phyloP scores from a whole-genome alignment of 2,329 filamentous ascomycete genomes.

The Claviceps pazoutovae region DNA sequence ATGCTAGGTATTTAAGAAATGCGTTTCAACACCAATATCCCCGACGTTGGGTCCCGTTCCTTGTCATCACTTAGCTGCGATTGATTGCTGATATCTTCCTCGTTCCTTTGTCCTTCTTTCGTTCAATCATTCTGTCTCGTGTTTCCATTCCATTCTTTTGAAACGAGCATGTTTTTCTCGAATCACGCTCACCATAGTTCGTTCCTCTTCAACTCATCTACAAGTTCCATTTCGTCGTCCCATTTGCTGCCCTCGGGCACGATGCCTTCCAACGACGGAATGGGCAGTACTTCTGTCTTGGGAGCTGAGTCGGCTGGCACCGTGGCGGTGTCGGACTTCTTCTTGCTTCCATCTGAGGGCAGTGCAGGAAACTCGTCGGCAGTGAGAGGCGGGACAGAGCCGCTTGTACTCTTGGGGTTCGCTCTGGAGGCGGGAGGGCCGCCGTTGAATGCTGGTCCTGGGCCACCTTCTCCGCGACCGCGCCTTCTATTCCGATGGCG shows the following conservation, averaged over 20 bases:
- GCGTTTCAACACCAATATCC: neutral
- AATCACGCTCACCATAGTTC: neutral
- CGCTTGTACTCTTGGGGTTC: conserved; percentile 5
- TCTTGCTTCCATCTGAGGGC: conserved; percentile 15
- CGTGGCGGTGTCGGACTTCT: conserved; percentile 9
- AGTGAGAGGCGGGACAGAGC: conserved; percentile 11
- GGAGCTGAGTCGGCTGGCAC: conserved; percentile 1
- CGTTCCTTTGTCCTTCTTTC: neutral
- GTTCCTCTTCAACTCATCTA: conserved; percentile 23
- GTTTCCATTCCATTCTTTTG: neutral
- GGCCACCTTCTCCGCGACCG: conserved; percentile 16
- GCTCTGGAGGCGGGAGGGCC: conserved; percentile 8
- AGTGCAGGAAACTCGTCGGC: conserved; percentile 24
- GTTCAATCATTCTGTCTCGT: neutral
- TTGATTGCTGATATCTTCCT: neutral
- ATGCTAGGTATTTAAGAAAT: neutral
- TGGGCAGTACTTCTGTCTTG: neutral
- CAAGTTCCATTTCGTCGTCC: conserved; percentile 45
- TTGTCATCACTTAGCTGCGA: neutral
- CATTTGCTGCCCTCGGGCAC: conserved; percentile 28
- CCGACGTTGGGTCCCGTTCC: neutral
- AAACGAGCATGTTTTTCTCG: neutral
- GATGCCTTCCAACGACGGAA: conserved; percentile 12
- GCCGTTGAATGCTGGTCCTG: conserved; percentile 6
- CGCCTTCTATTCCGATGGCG: conserved; percentile 18